Evolutionary conservation across 2,329 filamentous ascomycete genomes (phyloP), one percentile per base, ranked within the genome.

Genomic region (Sphaerulina vaccinii): DNA sequence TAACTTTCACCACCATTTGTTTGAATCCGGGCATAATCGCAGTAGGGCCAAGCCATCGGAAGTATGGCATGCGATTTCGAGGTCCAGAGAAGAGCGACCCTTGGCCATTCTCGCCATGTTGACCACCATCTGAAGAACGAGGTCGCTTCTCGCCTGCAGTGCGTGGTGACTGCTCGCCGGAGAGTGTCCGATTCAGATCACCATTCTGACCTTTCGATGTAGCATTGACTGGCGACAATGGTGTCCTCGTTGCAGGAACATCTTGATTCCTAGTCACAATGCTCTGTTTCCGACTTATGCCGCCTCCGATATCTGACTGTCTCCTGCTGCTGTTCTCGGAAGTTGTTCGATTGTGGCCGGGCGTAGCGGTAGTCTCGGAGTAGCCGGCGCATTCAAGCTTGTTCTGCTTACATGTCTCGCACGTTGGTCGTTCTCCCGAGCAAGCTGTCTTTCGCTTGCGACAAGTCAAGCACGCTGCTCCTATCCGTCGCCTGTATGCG

Each of bases 1-100:
- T 80, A 23, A 91, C 82, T 48, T 86, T 85, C 52, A 87, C 85
- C 21, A 95, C 88, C 88, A 95, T 95, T 69, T 95, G 89, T 70
- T 95, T 95, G 73, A 90, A 95, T 18, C 90, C 90, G 1, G 90
- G 90, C 46, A 93, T 88, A 64, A 95, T 95, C 56, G 90, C 90
- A 1, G 90, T 95, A 0, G 89, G 88, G 0, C 90, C 90, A 66
- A 95, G 93, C 70, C 93, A 95, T 54, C 90, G 79, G 63, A 95
- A 95, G 68, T 93, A 96, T 0, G 90, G 90, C 57, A 95, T 88
- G 48, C 86, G 80, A 64, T 86, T 80, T 75, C 67, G 74, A 10
- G 64, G 60, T 6, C 62, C 60, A 1, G 66, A 58, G 49, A 70
- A 68, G 3, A 68, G 45, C 9, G 67, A 60, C 21, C 58, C 54